Conservation (phyloP, 176 grass and related monocot species). For the barley (Hordeum vulgare) region DNA sequence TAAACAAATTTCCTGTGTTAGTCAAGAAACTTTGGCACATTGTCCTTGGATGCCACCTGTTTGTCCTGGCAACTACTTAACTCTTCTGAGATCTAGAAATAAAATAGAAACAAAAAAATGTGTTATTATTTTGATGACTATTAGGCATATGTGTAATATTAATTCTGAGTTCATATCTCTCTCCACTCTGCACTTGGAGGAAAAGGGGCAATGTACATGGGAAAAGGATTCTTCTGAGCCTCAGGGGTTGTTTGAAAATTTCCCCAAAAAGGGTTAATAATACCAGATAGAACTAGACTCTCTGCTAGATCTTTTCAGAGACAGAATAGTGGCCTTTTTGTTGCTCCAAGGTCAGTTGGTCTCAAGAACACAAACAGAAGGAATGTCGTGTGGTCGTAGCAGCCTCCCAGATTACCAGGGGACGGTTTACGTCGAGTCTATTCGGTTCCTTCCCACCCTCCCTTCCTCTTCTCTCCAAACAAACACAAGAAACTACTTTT, state of each 20-base stretch:
- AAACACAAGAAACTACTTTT: slow-evolving; percentile 20
- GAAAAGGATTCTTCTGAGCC: background rate
- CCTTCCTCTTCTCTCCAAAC: background rate
- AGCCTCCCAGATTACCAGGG: slow-evolving; percentile 14
- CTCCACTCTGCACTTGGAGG: background rate
- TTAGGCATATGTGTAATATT: too few relatives aligned
- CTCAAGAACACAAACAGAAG: background rate
- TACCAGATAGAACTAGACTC: background rate
- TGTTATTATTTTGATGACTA: background rate
- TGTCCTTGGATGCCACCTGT: slow-evolving; percentile 4
- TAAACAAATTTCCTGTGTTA: background rate
- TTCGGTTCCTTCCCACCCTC: background rate
- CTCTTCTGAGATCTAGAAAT: background rate
- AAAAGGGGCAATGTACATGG: background rate
- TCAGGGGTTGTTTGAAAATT: background rate
- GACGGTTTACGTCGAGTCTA: background rate
- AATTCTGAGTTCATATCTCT: background rate
- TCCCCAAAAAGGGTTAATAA: background rate
- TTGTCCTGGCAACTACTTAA: background rate
- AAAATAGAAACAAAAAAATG: background rate
- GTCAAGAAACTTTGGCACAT: background rate
- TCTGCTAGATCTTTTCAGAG: background rate
- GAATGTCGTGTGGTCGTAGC: background rate
- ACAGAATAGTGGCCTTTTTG: background rate
- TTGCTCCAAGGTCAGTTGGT: background rate